Conservation (phyloP, 805 yeast species). For the Barnettozyma pratensis region DNA sequence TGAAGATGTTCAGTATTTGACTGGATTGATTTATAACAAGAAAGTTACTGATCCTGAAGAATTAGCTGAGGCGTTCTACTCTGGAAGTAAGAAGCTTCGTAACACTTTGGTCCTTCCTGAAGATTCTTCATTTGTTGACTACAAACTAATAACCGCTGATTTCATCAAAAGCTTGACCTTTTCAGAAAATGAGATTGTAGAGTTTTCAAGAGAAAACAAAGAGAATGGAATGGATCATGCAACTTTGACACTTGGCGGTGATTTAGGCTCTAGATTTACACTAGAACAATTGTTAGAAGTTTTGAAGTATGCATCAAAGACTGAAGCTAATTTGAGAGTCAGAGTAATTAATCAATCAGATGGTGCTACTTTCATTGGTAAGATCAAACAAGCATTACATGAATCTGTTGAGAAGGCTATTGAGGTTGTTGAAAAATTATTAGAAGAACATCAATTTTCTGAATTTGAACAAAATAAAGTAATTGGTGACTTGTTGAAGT, state of each 20-base stretch:
- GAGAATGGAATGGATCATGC: constrained; percentile 21
- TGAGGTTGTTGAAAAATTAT: constrained; percentile 9
- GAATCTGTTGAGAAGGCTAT: constrained; percentile 14
- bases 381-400: constrained; percentile 13
- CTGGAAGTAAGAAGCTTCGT: constrained; percentile 38
- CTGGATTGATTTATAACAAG: constrained; percentile 22
- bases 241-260: constrained; percentile 55
- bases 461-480: constrained; percentile 5
- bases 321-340: constrained; percentile 31
- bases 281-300: constrained; percentile 40
- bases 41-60: constrained; percentile 22
- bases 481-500: constrained; percentile 23
- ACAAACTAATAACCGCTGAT: constrained; percentile 22
- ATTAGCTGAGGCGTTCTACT: constrained; percentile 37
- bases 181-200: constrained; percentile 17
- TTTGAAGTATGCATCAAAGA: constrained; percentile 23
- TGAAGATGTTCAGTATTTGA: constrained; percentile 40
- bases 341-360: constrained; percentile 30
- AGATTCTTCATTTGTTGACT: constrained; percentile 27
- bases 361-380: constrained; percentile 16
- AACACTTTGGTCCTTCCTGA: constrained; percentile 50
- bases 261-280: constrained; percentile 36
- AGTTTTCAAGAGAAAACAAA: constrained; percentile 13
- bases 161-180: constrained; percentile 4
- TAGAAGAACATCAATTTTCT: constrained; percentile 13